Percentiles rank a stretch among this genome's conserved stretches.
Conservation (phyloP, 23 red algal genomes). For the Gracilaria domingensis region DNA sequence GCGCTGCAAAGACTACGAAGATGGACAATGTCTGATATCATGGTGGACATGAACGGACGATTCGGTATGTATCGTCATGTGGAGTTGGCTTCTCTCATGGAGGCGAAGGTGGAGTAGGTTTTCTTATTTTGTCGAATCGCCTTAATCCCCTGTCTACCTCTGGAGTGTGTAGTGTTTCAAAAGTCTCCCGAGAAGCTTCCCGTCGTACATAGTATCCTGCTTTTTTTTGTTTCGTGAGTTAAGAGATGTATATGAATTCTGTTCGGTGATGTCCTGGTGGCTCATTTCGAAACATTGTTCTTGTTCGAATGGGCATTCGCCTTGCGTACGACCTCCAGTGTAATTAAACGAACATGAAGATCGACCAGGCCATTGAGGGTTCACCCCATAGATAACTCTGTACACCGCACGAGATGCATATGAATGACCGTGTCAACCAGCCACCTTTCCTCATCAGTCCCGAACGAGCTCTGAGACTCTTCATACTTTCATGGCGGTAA, state of each 20-base stretch:
- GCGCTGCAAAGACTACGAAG: conserved; percentile 40
- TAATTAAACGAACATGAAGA: background rate
- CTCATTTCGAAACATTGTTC: conserved; percentile 2
- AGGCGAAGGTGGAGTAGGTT: conserved; percentile 41
- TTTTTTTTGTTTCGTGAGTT: conserved; percentile 8
- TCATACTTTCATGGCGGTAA: background rate
- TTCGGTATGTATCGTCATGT: conserved; percentile 61
- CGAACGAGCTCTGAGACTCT: background rate
- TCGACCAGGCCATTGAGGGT: background rate
- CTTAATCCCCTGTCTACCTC: background rate
- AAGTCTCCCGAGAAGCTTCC: background rate
- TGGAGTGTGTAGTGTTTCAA: background rate
- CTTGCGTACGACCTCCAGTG: background rate
- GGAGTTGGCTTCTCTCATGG: conserved; percentile 30
- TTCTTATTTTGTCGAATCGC: background rate
- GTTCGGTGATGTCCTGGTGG: background rate
- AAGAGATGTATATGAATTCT: conserved; percentile 1
- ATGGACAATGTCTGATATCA: conserved; percentile 49
- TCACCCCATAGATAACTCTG: no score
- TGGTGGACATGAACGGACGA: conserved; percentile 63
- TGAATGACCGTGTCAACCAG: no score
- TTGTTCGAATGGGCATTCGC: background rate
- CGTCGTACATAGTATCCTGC: background rate
- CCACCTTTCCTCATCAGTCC: background rate
- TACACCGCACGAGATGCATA: no score